Evolutionary conservation across 345 rosid species (phyloP), one percentile per base, ranked within the genome.

Genomic region (Microcos paniculata): DNA sequence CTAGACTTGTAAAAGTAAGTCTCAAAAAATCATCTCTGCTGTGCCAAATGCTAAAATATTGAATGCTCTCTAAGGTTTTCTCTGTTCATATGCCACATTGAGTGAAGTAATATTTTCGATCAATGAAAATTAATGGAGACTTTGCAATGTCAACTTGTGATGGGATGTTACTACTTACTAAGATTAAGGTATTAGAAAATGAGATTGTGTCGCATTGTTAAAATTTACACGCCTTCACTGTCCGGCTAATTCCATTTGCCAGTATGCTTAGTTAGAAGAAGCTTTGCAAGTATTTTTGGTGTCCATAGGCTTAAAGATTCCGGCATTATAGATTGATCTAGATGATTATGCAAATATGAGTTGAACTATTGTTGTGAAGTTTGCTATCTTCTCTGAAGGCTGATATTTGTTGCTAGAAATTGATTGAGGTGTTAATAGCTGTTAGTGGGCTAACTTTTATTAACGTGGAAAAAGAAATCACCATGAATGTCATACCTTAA

Each of bases 291-390:
- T 43, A 26, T 72, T 24, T 71, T 72, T 57, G 33, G 48, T 57
- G 65, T 57, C 24, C 52, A 57, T 26, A 26, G 55, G 35, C 51
- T 56, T 38, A 8, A 56, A 56, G 57, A 35, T 70, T 23, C 3
- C n/a, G n/a, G 49, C 74, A 15, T 38, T 53, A 18, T 53, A n/a
- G n/a, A 43, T 14, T 71, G 21, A 21, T 12, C 62, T 53, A 2
- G 42, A 69, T 68, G 30, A 70, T 70, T 49, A 51, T 31, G 59
- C 46, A 51, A 51, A 51, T 31, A 69, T 51, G 51, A 71, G 35
- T 71, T 71, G 64, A 55, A 71, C 35, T 55, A 16, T 38, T 3
- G 10, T 21, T 40, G 6, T 21, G 23, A 71, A 55, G 35, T 55
- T 55, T 71, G 11, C 53, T 62, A 43, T 38, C 28, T 53, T 35